phyloP scores from a whole-genome alignment of 345 rosid species.

The Citrus glauca region DNA sequence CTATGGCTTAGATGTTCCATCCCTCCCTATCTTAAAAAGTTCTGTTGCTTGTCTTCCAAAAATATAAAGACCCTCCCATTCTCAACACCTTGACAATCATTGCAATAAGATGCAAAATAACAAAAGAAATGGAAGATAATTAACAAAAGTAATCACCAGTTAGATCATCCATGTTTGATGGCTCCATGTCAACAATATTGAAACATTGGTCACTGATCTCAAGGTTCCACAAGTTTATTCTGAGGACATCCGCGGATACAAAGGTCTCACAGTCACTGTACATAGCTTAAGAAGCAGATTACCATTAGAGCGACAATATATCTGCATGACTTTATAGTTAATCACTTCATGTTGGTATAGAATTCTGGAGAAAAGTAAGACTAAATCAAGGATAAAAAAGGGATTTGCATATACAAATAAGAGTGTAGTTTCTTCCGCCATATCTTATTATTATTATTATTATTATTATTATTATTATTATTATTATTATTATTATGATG shows the following conservation, averaged over 20 bases:
- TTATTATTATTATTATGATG: too few relatives aligned
- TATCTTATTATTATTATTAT: neutral
- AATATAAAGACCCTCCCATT: neutral
- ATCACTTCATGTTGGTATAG: neutral
- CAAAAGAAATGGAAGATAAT: neutral
- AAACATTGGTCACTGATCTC: conserved; percentile 58
- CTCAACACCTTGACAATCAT: neutral
- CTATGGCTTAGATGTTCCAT: neutral
- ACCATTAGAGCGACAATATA: conserved; percentile 14
- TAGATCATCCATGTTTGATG: conserved; percentile 65
- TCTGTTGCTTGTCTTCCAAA: neutral
- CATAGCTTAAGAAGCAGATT: conserved; percentile 16
- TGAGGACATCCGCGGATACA: conserved; percentile 64
- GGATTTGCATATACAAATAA: neutral
- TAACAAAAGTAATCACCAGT: conserved; percentile 38
- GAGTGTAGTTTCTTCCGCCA: neutral
- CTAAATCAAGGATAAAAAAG: neutral
- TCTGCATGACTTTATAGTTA: neutral
- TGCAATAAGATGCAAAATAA: neutral
- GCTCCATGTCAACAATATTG: conserved; percentile 67
- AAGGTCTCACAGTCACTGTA: conserved; percentile 70
- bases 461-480: too few relatives aligned
- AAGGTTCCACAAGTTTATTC: conserved; percentile 71
- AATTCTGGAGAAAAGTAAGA: neutral
- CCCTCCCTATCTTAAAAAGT: neutral